Base-by-base conservation (phyloP, 2,329 filamentous ascomycete genomes). In the Penicillium hordei region DNA sequence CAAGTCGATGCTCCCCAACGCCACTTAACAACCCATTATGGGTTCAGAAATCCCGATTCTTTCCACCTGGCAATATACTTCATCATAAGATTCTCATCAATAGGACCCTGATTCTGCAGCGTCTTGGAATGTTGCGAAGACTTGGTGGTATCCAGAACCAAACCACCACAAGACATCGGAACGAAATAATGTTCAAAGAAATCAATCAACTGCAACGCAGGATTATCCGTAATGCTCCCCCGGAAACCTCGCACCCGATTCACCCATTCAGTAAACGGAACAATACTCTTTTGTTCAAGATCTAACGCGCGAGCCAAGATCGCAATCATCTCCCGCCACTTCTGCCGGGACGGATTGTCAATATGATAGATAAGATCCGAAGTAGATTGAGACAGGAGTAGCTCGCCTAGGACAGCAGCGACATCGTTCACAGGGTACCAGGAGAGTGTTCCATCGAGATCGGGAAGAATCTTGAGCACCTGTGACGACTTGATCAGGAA, bases 121-220 rank as follows among this genome's bases (percentile, higher is more conserved):
- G 38, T 39, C 17, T 9, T n/a, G 1, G 38, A 39, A 19, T 39
- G 17, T 19, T 39, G 17, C 17, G 38, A n/a, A 19, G n/a, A n/a
- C 17, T 39, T 9, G n/a, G 38, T 39, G 17, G 45, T 57, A 44
- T 59, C 57, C 42, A 59, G 36, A 23, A 59, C 19, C 23, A 59
- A n/a, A 13, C 57, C 57, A 36, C 57, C 57, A 33, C 57, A 59
- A 21, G 53, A 42, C 57, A 59, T 58, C 27, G 54, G 52, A 25
- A 38, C 44, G 40, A 52, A 59, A 39, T 59, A 17, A 17, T 27
- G 19, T 8, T 58, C 57, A 10, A 59, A 46, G 29, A 59, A 59
- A 39, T 59, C 33, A 21, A 33, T 33, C 13, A 48, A 15, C 29
- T n/a, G n/a, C 25, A 17, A 17, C 13, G 45, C 45, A 17, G 45